phyloP scores from a whole-genome alignment of 2,329 filamentous ascomycete genomes.

The Fusarium hainanense region DNA sequence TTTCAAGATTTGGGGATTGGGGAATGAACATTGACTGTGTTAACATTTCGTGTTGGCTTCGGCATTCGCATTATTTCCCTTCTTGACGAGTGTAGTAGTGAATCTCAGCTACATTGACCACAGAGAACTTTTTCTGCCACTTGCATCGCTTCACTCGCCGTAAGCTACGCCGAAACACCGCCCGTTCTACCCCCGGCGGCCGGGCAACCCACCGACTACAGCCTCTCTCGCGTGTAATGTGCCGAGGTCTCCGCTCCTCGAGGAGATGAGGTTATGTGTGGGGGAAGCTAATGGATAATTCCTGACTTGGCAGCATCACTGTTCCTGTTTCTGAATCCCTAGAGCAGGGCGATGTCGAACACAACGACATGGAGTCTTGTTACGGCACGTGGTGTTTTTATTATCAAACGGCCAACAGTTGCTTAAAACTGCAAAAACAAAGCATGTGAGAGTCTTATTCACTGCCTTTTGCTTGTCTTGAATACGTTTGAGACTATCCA shows the following conservation, averaged over 20 bases:
- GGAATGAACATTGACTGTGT: not conserved
- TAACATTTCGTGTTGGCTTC: not conserved
- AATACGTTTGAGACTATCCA: constrained; percentile 5
- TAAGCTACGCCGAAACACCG: constrained; percentile 45
- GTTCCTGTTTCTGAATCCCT: constrained; percentile 28
- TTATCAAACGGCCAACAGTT: not conserved
- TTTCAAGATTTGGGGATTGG: constrained; percentile 22
- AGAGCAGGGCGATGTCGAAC: not conserved
- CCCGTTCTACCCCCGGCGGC: constrained; percentile 27
- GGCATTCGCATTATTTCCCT: not conserved
- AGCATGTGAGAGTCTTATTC: constrained; percentile 33
- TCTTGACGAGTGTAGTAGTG: not conserved
- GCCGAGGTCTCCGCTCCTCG: constrained; percentile 44
- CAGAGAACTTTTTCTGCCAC: not conserved
- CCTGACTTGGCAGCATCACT: constrained; percentile 12
- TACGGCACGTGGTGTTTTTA: constrained; percentile 10
- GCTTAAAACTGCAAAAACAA: not conserved
- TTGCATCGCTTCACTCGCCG: constrained; percentile 33
- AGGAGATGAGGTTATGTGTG: constrained; percentile 29
- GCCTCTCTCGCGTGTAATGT: constrained; percentile 31
- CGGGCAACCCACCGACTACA: constrained; percentile 42
- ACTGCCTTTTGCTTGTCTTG: constrained; percentile 4
- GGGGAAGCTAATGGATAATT: constrained; percentile 22
- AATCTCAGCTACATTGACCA: not conserved
- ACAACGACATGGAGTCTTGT: not conserved